phyloP scores from a whole-genome alignment of 345 rosid species.

The Carallia brachiata region DNA sequence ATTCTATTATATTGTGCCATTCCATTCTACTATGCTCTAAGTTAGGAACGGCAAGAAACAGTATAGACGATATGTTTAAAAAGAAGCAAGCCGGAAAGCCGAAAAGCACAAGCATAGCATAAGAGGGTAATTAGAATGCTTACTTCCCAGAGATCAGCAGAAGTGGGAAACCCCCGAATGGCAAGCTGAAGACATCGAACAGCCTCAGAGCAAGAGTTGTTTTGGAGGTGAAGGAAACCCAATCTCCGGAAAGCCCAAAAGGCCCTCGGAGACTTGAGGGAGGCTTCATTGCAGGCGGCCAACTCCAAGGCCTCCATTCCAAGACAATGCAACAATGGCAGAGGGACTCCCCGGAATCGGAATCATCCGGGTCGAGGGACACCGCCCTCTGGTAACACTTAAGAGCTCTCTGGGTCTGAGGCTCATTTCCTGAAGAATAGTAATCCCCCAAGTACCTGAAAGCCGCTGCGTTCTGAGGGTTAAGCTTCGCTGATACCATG shows the following conservation, averaged over 20 bases:
- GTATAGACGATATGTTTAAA: neutral
- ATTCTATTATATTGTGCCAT: too few species aligned
- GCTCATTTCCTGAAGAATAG: slow-evolving; percentile 32
- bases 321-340: slow-evolving; percentile 70
- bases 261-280: slow-evolving; percentile 81
- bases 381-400: slow-evolving; percentile 92
- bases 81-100: slow-evolving; percentile 8
- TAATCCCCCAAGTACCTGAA: slow-evolving; percentile 80
- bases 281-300: slow-evolving; percentile 69
- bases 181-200: slow-evolving; percentile 90
- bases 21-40: too few species aligned
- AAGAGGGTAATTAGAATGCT: slow-evolving; percentile 6
- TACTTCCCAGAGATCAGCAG: slow-evolving; percentile 92
- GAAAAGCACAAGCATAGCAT: neutral
- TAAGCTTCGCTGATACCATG: slow-evolving; percentile 59
- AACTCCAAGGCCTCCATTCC: slow-evolving; percentile 76
- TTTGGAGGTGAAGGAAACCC: slow-evolving; percentile 80
- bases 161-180: slow-evolving; percentile 79
- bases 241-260: slow-evolving; percentile 89
- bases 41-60: too few species aligned
- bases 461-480: slow-evolving; percentile 62
- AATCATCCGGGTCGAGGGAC: slow-evolving; percentile 60
- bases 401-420: slow-evolving; percentile 64
- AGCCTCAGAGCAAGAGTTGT: slow-evolving; percentile 81
- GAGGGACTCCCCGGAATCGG: slow-evolving; percentile 72